Evolutionary conservation across 495 filamentous ascomycete species (phyloP), one percentile per base, ranked within the genome.

Genomic region (Neurospora terricola): DNA sequence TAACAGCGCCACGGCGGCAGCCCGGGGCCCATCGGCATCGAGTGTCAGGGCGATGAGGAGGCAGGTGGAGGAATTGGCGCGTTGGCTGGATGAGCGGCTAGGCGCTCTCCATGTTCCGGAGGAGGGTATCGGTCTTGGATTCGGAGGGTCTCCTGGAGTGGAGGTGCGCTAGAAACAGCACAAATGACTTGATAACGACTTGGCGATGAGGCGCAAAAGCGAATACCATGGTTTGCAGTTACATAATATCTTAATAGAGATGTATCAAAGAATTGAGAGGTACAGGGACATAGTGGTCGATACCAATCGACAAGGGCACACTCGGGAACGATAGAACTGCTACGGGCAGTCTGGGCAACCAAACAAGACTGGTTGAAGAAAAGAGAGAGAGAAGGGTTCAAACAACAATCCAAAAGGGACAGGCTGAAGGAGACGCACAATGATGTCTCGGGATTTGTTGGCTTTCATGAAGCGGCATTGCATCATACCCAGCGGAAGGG

Each of bases 31-130:
- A 7, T 78, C 76, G 3, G 75, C 78, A 23, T 75, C 78, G 0
- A 78, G 74, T 21, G 83, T 81, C 30, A 75, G 81, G 43, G 78
- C 76, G 16, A 81, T 83, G 82, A 75, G 84, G 38, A 76, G 85
- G 42, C 83, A 85, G 38, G 85, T 85, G 45, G 83, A 84, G 74
- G 84, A 85, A 74, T 75, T 86, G 43, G 85, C 82, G 59, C 77
- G 81, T 27, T 83, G 81, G 80, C 75, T 86, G 71, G 84, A 86
- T 66, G 81, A 83, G 27, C 81, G 78, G 72, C 75, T 86, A 3
- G 81, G 81, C 5, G 73, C 80, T 23, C 70, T 86, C 39, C 78
- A 74, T 14, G 82, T 84, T 45, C 81, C 84, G 3, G 84, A 85
- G 72, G 84, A 86, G 72, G 81, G 80, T 34, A 75, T 84, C 5